A percentile compares a stretch with the other conserved stretches of the same genome.
Conservation (phyloP, 2,329 filamentous ascomycete species). For the Fusarium begoniae region DNA sequence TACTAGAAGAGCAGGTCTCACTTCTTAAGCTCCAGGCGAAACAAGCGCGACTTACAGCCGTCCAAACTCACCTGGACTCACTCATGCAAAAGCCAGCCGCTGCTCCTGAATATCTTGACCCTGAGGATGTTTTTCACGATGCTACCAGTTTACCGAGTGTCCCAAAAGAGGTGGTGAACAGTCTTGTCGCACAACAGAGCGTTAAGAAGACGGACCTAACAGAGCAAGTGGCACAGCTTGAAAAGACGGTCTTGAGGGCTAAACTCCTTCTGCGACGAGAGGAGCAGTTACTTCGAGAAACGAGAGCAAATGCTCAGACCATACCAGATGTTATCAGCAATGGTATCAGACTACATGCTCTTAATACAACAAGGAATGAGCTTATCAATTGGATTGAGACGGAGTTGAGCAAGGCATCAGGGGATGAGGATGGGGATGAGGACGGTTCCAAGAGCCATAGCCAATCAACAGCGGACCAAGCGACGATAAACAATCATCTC, state of each 20-base stretch:
- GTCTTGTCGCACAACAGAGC: constrained; percentile 56
- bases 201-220: constrained; percentile 54
- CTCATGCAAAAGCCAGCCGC: constrained; percentile 63
- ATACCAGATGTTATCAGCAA: constrained; percentile 50
- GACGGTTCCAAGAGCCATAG: constrained; percentile 38
- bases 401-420: constrained; percentile 64
- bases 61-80: constrained; percentile 61
- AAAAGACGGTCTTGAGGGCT: constrained; percentile 66
- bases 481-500: constrained; percentile 52
- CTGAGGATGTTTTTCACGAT: constrained; percentile 57
- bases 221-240: constrained; percentile 60
- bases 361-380: constrained; percentile 65
- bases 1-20: constrained; percentile 61
- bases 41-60: constrained; percentile 58
- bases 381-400: constrained; percentile 73
- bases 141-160: constrained; percentile 58
- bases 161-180: constrained; percentile 61
- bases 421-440: constrained; percentile 45
- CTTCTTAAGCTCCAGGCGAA: constrained; percentile 63
- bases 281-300: constrained; percentile 62
- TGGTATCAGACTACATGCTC: constrained; percentile 59
- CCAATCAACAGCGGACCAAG: constrained; percentile 34
- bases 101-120: constrained; percentile 58
- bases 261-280: constrained; percentile 67
- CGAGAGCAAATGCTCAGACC: constrained; percentile 51